Base-by-base conservation (phyloP, 192 early-diverging fungal species). In the Mortierella claussenii region DNA sequence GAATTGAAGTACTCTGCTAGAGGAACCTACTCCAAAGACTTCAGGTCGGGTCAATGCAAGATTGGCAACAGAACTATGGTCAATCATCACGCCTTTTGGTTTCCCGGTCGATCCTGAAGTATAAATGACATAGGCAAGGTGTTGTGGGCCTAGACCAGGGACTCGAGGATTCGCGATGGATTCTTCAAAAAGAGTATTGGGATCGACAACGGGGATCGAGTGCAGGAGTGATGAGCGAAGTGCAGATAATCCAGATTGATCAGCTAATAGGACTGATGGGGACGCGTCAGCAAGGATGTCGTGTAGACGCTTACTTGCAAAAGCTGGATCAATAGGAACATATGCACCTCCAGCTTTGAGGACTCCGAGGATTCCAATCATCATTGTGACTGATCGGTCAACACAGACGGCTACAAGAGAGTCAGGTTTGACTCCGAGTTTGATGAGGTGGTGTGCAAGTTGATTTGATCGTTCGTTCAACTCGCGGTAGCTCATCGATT, bases 301-400 rank as follows among this genome's bases (percentile, higher is more conserved):
- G 0, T 21, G 18, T 17, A 80, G 31, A 36, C 79, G 66, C 9
- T 74, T 57, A 30, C 51, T 74, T 4, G 78, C 44, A 49, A 44
- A 80, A 1, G 65, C 43, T 18, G 69, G 65, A 56, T 81, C 80
- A 20, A 81, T 33, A 9, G 76, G 71, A 12, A 81, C 68, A 60
- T 81, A 81, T 0, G 80, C 80, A 21, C 54, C 79, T 7, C 80
- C 80, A 31, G 69, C 55, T 30, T 81, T 81, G 1, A 79, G 53
- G 6, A 81, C 45, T 4, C 32, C 80, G 0, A 81, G 36, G 17
- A 79, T 27, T 24, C 50, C 52, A 45, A 79, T 62, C 24, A 64
- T 54, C 61, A 54, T 54, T 31, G 34, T 28, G 1, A 44, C 13
- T 23, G 61, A 64, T 0, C 50, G 49, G 6, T 52, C 61, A 8